Base-by-base conservation (phyloP, 345 rosid genomes). In the Salix suchowensis region DNA sequence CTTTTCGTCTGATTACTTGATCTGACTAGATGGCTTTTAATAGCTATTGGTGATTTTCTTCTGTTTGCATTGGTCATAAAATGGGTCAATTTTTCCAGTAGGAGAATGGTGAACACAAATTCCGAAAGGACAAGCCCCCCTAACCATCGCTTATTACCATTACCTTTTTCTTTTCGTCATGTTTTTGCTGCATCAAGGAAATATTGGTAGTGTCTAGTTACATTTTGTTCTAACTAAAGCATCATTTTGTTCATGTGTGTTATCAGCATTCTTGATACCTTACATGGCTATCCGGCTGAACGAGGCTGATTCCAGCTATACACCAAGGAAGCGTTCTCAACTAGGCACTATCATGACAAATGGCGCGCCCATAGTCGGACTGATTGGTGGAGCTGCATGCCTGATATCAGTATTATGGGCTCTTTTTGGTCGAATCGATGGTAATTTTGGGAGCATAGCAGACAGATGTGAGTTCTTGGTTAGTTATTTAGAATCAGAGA, bases 221-320 rank as follows among this genome's bases (percentile, higher is more conserved):
- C 16, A 15, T n/a, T 74, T 76, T 48, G 34, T 46, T 18, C 12
- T 69, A 52, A 64, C 48, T 21, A 34, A 46, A 64, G 10, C 15
- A 37, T 62, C 71, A 28, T 70, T 70, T 15, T 34, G 30, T 16
- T 72, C 34, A 46, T 26, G 34, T 81, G 19, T 73, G 70, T 48
- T 75, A 70, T 46, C 91, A 91, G 97, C 96, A 46, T 95, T 93
- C 87, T 83, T 95, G 52, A 89, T 93, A 77, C 98, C 98, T 8
- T 95, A 95, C 81, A 90, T 95, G 98, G 98, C 98, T 30, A 85
- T 95, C 81, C 87, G 97, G 48, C 83, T 95, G 79, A 89, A 86
- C 44, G 85, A 87, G 67, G 82, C 86, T 73, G 89, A 88, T 65
- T 73, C 80, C 26, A 76, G 75, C 15, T 19, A 28, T 44, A 74